Base-by-base conservation (phyloP, 73 alveolate genomes). In the Stentor coeruleus region DNA sequence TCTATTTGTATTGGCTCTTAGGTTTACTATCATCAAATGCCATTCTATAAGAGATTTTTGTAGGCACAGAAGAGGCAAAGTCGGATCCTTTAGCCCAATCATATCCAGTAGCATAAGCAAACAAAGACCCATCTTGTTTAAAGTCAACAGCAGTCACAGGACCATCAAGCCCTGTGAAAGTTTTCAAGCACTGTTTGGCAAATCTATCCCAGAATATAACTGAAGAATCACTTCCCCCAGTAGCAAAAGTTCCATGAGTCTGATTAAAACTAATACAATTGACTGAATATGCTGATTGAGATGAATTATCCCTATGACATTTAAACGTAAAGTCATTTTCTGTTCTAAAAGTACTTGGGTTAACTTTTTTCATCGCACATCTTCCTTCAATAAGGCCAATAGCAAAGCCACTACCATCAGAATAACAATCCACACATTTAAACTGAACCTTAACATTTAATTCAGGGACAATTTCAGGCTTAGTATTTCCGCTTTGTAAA, bases 41-140 rank as follows among this genome's bases (percentile, higher is more conserved):
- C 0, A 31, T 26, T 66, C 79, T 0, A 33, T 66, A 66, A 31
- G 40, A 66, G 37, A 66, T 66, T 33, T 66, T 66, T 20, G 40
- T 20, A 0, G 66, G 81, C 28, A 35, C 72, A 33, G 39, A 15
- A 1, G 38, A 35, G 20, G 83, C 83, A 20, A 33, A 28, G 0
- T 75, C 83, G 6, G 38, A 14, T n/a, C 83, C 83, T 38, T 75
- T 75, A 38, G n/a, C 35, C 83, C 83, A 75, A 66, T 75, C 83
- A 38, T 75, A 75, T 2, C 83, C 83, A 31, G 30, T 2, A 2
- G 83, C 83, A 75, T 75, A 75, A 14, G 83, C 83, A 75, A 75
- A 75, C 35, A 75, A n/a, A 38, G 38, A 37, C 26, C 74, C 72
- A 39, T 75, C 59, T 15, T 37, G n/a, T 39, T 75, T 75, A 35